Percentiles rank a stretch among this genome's conserved stretches.
phyloP scores from a whole-genome alignment of 2,329 filamentous ascomycete species.

The Penicillium sclerotiorum region DNA sequence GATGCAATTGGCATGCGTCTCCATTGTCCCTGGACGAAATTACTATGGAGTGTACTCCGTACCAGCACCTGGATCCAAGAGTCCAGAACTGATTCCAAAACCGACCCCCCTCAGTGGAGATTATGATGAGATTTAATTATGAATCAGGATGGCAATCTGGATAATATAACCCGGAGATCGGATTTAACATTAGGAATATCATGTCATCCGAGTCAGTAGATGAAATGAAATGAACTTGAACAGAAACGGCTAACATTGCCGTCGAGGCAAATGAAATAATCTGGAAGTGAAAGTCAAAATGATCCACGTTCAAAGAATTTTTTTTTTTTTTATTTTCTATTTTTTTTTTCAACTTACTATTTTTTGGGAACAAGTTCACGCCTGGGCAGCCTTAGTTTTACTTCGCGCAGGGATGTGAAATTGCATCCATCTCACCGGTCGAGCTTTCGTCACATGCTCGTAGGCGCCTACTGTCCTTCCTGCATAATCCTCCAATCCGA shows the following conservation, averaged over 20 bases:
- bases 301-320: background rate
- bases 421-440: slow-evolving; percentile 15
- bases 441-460: slow-evolving; percentile 16
- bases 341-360: no score
- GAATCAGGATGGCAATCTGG: background rate
- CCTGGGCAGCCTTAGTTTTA: no score
- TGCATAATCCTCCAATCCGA: slow-evolving; percentile 6
- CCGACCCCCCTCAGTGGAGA: no score
- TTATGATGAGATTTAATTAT: background rate
- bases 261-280: background rate
- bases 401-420: slow-evolving; percentile 13
- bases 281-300: background rate
- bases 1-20: slow-evolving; percentile 4
- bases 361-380: no score
- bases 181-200: background rate
- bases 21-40: background rate
- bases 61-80: no score
- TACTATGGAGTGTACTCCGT: background rate
- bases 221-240: background rate
- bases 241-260: background rate
- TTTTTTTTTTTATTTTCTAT: no score
- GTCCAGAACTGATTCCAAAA: background rate
- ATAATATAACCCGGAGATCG: slow-evolving; percentile 1
- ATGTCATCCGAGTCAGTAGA: no score
- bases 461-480: background rate